Evolutionary conservation across 2,329 filamentous ascomycete species (phyloP), one percentile per base, ranked within the genome.

Genomic region (Pseudomassariella vexata): DNA sequence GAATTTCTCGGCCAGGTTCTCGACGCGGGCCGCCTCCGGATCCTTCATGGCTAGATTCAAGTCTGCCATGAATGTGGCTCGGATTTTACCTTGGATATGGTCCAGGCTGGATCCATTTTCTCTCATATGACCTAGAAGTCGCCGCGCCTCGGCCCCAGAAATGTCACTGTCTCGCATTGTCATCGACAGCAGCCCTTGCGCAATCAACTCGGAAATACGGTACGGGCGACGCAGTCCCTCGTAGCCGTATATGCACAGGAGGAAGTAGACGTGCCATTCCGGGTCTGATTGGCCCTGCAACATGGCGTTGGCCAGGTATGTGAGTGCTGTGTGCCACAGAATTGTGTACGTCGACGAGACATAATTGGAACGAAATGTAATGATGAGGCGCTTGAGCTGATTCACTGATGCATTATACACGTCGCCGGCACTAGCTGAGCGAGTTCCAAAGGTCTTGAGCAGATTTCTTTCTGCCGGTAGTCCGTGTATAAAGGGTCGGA

Each of bases 261-360:
- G 38, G 5, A 66, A 47, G 27, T 65, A 62, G 3, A 55, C 48
- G 9, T 47, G 50, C 50, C 50, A 56, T 8, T 56, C 38, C 0
- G 49, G 40, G 9, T 60, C 48, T 3, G 45, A 34, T 1, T 41
- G 48, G 9, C 49, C 42, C 11, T 47, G 42, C 0, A 63, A 39
- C 9, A 62, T 50, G 5, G 55, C 58, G 20, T 64, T 65, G 5
- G 54, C 46, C 1, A 64, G 46, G 21, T 63, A 63, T 3, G 59
- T 52, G 14, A 65, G 41, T 2, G 55, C 59, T 3, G 49, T 62
- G 29, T 64, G 57, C 59, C 60, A 66, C 3, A 64, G 44, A 6
- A 64, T 52, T 2, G 56, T 56, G 32, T 55, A 60, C 1, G 48
- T 44, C 3, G 60, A 59, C 6, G 49, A 51, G 6, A 40, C 31